These are phyloP conservation scores for Globisporangium yorkense DNA, from an alignment of 352 stramenopile species.

Conservation along the genomic window DNA sequence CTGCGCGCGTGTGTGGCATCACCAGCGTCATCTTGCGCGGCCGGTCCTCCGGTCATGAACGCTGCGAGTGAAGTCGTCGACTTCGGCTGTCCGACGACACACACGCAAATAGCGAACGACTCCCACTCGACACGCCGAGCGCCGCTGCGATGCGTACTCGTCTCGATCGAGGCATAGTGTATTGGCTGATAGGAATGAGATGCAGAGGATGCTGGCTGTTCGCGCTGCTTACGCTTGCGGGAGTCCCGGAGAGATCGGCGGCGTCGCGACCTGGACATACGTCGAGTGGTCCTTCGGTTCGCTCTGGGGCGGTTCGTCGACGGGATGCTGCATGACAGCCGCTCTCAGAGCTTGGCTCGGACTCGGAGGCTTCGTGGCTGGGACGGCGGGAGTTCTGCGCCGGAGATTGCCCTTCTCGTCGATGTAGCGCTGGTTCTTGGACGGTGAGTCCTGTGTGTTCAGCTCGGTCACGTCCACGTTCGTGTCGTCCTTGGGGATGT, in stretches of 20 bases:
- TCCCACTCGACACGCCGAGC: too few species aligned
- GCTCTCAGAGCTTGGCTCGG: background rate
- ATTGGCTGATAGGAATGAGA: background rate
- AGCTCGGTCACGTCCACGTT: slow-evolving; percentile 31
- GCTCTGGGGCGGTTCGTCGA: background rate
- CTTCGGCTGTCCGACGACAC: too few species aligned
- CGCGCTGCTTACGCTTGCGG: background rate
- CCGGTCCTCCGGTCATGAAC: background rate
- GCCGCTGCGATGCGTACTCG: background rate
- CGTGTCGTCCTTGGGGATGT: slow-evolving; percentile 14
- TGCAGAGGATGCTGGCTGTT: background rate
- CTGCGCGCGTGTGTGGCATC: background rate
- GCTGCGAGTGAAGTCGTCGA: background rate
- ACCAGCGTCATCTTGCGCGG: slow-evolving; percentile 1
- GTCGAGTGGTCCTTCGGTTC: background rate
- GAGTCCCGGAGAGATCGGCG: slow-evolving; percentile 4
- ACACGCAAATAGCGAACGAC: too few species aligned
- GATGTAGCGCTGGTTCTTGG: slow-evolving; percentile 34
- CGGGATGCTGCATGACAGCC: background rate
- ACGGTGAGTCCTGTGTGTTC: slow-evolving; percentile 31
- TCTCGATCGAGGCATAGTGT: background rate
- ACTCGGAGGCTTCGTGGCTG: background rate
- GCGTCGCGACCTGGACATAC: slow-evolving; percentile 10
- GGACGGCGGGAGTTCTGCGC: slow-evolving; percentile 5
- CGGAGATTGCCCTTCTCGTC: slow-evolving; percentile 43